Conservation (phyloP, 352 stramenopile genomes). For the Globisporangium ultimum region DNA sequence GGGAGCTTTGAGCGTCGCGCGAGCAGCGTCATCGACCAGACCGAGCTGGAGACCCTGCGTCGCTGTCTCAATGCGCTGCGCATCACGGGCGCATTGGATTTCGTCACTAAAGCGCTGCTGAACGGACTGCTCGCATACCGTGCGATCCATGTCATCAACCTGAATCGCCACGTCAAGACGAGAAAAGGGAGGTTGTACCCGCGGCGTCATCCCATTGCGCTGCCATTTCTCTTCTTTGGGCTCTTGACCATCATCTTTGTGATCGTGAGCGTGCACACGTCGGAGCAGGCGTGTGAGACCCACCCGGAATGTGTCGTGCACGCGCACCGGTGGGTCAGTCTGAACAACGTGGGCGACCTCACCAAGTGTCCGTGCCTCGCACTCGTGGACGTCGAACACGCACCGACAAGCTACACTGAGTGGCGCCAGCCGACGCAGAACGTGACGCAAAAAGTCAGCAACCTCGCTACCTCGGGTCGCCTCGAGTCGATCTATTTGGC, state of each 20-base stretch:
- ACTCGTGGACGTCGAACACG: conserved; percentile 8
- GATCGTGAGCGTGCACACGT: conserved; percentile 14
- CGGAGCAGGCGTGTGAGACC: conserved; percentile 5
- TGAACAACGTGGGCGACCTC: conserved; percentile 3
- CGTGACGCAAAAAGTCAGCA: conserved; percentile 24
- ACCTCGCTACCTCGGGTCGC: conserved; percentile 21
- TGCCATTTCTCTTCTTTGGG: conserved; percentile 10
- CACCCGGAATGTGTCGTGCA: conserved; percentile 10
- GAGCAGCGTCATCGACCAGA: conserved; percentile 20
- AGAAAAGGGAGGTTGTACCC: conserved; percentile 8
- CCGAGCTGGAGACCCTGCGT: conserved; percentile 16
- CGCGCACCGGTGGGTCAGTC: conserved; percentile 8
- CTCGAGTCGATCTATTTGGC: conserved; percentile 30
- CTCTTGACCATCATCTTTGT: conserved; percentile 9
- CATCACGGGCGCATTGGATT: conserved; percentile 15
- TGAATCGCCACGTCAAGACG: conserved; percentile 10
- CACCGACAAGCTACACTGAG: conserved; percentile 14
- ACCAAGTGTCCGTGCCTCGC: conserved; percentile 14
- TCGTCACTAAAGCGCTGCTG: conserved; percentile 15
- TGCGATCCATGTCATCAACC: conserved; percentile 9
- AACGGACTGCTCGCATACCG: conserved; percentile 14
- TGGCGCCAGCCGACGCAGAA: conserved; percentile 25
- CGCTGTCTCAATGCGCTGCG: conserved; percentile 15
- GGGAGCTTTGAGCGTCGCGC: conserved; percentile 27
- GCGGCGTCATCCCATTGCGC: conserved; percentile 8